Base-by-base conservation (phyloP, 805 yeast species). In the Suhomyces pyralidae region DNA sequence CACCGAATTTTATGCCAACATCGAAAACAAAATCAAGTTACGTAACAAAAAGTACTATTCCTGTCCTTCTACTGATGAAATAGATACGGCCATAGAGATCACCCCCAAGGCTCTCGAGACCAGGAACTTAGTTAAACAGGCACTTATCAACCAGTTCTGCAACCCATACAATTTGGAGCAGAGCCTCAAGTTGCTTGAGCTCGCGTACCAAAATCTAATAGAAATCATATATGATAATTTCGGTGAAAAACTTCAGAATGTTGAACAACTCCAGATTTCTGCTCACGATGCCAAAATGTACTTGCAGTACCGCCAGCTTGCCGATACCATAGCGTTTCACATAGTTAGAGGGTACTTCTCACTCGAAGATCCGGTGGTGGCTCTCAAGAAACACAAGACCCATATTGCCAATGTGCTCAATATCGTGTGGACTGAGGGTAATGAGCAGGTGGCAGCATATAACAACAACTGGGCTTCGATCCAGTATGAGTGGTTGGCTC, bases 401-500 rank as follows among this genome's bases (percentile, higher is more conserved):
- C 97, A 90, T 69, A 61, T 87, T 1, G 76, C 76, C 30, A 80
- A 79, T 46, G 81, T 86, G 1, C 58, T 74, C 7, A 58, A 57
- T 9, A 61, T 78, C 5, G 52, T 76, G 15, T 30, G 38, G 38
- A 22, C 14, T 15, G 66, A 70, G n/a, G 51, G 55, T 1, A 64
- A 69, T 20, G 56, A 61, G 7, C 15, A 9, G 20, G 15, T 34
- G 1, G 24, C 19, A 6, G 47, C 54, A 6, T 50, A 46, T 15
- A 54, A 50, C 26, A 28, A 55, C 25, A 57, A 75, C 40, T 88
- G 96, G 96, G 60, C 77, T 9, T 78, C 85, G 0, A 61, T 69
- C n/a, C 96, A 88, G 61, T 79, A 81, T 57, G 78, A 81, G 42
- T 80, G 87, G 84, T 68, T 88, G 10, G 90, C 87, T 0, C 81